Conservation (phyloP, 1,284 basidiomycete species). For the Somion occarium region DNA sequence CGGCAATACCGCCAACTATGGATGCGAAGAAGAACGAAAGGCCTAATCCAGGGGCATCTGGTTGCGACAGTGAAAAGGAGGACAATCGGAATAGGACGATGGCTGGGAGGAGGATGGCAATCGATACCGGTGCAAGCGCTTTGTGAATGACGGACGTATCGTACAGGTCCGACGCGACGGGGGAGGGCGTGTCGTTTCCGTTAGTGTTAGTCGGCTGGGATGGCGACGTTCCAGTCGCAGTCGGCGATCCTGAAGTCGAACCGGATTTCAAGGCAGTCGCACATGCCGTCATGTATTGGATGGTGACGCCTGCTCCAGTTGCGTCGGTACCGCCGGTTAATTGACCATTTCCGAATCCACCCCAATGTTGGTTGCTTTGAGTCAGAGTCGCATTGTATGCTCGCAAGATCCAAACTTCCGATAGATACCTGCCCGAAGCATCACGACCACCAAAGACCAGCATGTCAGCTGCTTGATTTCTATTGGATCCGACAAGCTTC, state of each 20-base stretch:
- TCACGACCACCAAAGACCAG: conserved; percentile 76
- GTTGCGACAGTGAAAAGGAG: conserved; percentile 33
- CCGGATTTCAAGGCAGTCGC: conserved; percentile 36
- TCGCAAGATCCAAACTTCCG: conserved; percentile 73
- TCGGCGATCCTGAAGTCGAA: conserved; percentile 19
- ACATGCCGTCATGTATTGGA: conserved; percentile 56
- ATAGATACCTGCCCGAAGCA: conserved; percentile 56
- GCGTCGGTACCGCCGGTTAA: conserved; percentile 59
- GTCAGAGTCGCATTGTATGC: conserved; percentile 58
- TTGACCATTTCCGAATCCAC: conserved; percentile 55
- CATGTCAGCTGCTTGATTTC: conserved; percentile 56
- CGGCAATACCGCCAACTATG: conserved; percentile 37
- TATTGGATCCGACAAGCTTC: conserved; percentile 52
- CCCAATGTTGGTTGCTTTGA: conserved; percentile 51
- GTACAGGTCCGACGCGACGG: conserved; percentile 24
- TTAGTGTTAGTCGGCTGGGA: conserved; percentile 10
- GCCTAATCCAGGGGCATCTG: conserved; percentile 13
- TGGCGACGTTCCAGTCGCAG: conserved; percentile 12
- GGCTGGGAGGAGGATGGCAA: conserved; percentile 51
- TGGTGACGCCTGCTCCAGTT: conserved; percentile 59
- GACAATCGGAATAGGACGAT: conserved; percentile 51
- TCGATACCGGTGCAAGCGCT: conserved; percentile 56
- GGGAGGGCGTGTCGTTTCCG: background rate
- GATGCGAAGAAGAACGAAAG: conserved; percentile 22
- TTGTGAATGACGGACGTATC: conserved; percentile 62